Evolutionary conservation across 2,329 filamentous ascomycete species (phyloP), one percentile per base, ranked within the genome.

Genomic region (Epichloe scottii): DNA sequence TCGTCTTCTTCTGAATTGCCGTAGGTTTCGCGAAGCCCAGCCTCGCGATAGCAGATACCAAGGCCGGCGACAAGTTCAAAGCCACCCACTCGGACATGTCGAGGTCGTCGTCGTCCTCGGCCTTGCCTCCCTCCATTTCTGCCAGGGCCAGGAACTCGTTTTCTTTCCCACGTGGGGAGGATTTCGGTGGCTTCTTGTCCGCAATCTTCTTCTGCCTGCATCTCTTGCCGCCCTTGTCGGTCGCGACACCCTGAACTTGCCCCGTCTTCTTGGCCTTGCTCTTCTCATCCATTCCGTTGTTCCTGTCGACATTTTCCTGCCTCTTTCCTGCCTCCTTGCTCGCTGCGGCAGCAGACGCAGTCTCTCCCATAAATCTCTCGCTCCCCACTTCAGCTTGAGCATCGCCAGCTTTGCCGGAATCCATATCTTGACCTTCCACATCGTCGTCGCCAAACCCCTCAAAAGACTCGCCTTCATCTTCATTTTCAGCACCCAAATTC

Each of bases 21-120:
- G 90, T 96, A 1, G 93, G 93, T 53, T 80, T 82, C 4, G 77
- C 64, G 63, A 97, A 97, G 52, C 84, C 85, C 54, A 97, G 73
- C 58, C 82, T 85, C 2, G 88, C 84, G 34, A 98, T 71, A 15
- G 88, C 81, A 2, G 82, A 81, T 17, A 95, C 71, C 0, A 87
- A 78, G 48, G 79, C 75, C 0, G 84, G 73, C 1, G 87, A 91
- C 2, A 98, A 72, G 5, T 83, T 78, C 37, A 98, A 69, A 7
- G 77, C 69, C 52, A 79, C 75, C 93, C 93, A 98, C 30, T 79
- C 84, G 14, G 87, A 87, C 49, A 94, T 76, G 62, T 93, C 65
- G 14, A 81, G 72, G 34, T 80, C 82, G 50, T 80, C 82, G 50
- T 80, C 75, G 12, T 82, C 72, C 48, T 77, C 78, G 43, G 78